Conservation (phyloP, 179 eudicot genomes). For the Carnegiea gigantea region DNA sequence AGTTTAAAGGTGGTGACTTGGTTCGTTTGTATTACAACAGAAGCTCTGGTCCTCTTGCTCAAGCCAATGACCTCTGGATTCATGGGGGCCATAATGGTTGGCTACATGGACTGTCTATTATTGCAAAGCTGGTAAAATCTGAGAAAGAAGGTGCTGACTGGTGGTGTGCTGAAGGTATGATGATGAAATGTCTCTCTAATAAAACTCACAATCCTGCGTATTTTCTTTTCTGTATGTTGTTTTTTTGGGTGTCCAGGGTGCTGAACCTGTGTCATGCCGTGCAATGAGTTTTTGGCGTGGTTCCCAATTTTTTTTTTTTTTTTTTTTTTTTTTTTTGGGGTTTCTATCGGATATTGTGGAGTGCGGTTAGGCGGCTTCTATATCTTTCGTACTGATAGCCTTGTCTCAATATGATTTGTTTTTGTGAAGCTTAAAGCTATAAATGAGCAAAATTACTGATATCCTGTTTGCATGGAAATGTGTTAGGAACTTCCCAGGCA, state of each 20-base stretch:
- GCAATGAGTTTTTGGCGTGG: background rate
- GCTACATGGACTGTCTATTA: slow-evolving; percentile 74
- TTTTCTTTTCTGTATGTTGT: background rate
- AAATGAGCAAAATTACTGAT: too few relatives aligned
- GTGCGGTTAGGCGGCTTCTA: too few relatives aligned
- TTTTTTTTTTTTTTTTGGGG: too few relatives aligned
- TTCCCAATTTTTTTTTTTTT: background rate
- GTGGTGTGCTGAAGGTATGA: slow-evolving; percentile 94
- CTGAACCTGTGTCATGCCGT: background rate
- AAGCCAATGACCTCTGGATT: slow-evolving; percentile 79
- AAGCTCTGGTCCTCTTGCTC: slow-evolving; percentile 78
- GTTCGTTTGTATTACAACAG: slow-evolving; percentile 75
- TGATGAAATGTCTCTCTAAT: background rate
- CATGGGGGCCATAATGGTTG: slow-evolving; percentile 92
- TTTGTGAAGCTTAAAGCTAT: too few relatives aligned
- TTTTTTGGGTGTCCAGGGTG: background rate
- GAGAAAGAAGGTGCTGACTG: slow-evolving; percentile 65
- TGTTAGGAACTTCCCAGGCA: too few relatives aligned
- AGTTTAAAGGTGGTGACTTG: slow-evolving; percentile 58
- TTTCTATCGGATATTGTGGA: background rate
- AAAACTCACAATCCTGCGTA: background rate
- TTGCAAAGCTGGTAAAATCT: slow-evolving; percentile 58
- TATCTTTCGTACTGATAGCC: too few relatives aligned
- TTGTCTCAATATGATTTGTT: too few relatives aligned
- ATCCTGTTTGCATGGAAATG: too few relatives aligned